These are phyloP conservation scores for Apophysomyces ossiformis DNA, from an alignment of 371 early-diverging fungal species.

Conservation along the genomic window DNA sequence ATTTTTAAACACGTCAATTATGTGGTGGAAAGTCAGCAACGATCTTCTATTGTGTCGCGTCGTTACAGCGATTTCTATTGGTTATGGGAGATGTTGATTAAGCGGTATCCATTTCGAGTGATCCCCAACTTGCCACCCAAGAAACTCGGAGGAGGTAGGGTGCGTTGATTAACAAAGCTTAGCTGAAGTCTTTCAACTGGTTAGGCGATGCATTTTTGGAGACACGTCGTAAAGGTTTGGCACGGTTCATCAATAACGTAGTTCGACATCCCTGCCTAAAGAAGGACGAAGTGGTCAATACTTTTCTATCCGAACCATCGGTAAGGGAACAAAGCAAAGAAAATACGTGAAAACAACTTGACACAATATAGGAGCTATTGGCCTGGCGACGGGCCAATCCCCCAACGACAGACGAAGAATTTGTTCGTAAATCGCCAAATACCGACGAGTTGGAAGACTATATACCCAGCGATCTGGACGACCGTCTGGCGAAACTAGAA, in stretches of 20 bases:
- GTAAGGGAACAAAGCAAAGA: constrained; percentile 40
- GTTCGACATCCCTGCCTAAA: constrained; percentile 77
- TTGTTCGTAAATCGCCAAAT: constrained; percentile 39
- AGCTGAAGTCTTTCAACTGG: not conserved
- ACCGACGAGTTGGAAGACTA: constrained; percentile 41
- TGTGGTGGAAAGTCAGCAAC: constrained; percentile 49
- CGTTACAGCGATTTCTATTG: constrained; percentile 56
- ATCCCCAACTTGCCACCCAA: constrained; percentile 54
- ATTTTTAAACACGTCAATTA: constrained; percentile 59
- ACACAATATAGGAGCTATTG: constrained; percentile 39
- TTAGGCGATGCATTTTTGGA: constrained; percentile 76
- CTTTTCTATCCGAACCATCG: constrained; percentile 72
- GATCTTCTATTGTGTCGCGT: constrained; percentile 47
- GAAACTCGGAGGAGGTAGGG: constrained; percentile 45
- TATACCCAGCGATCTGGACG: constrained; percentile 56
- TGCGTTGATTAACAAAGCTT: constrained; percentile 18
- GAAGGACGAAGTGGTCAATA: constrained; percentile 65
- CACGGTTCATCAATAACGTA: constrained; percentile 78
- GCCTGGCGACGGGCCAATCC: constrained; percentile 58
- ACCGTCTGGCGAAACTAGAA: constrained; percentile 55
- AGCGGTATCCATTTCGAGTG: constrained; percentile 48
- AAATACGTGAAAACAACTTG: constrained; percentile 22
- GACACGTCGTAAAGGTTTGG: constrained; percentile 71
- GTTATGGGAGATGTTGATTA: constrained; percentile 40
- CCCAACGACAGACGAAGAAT: constrained; percentile 59